phyloP scores from a whole-genome alignment of 305 asterid species.

The Nicotiana rustica region DNA sequence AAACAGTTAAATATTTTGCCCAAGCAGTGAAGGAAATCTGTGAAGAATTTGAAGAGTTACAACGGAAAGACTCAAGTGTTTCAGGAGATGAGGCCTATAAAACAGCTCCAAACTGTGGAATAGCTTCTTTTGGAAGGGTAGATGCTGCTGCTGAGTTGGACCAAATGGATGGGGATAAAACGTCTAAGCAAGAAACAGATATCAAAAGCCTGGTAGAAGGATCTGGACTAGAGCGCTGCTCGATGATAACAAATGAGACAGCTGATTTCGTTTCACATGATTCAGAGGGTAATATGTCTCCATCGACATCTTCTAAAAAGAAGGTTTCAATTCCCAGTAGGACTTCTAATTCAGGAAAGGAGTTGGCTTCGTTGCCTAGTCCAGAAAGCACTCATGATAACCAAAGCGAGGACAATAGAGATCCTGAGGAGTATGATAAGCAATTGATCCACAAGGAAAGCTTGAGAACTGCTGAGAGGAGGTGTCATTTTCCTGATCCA shows the following conservation, averaged over 20 bases:
- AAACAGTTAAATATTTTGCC: constrained; percentile 68
- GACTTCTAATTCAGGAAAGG: constrained; percentile 45
- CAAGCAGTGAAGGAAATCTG: constrained; percentile 87
- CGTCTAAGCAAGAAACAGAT: constrained; percentile 48
- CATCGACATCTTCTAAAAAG: constrained; percentile 44
- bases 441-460: constrained; percentile 33
- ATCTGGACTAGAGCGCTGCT: constrained; percentile 54
- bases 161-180: constrained; percentile 47
- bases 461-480: constrained; percentile 34
- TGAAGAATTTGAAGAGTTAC: constrained; percentile 74
- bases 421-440: constrained; percentile 12
- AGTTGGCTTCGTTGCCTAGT: constrained; percentile 45
- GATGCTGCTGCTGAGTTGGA: constrained; percentile 54
- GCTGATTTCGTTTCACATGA: constrained; percentile 46
- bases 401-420: not conserved
- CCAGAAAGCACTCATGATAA: constrained; percentile 33
- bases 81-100: constrained; percentile 56
- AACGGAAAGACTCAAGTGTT: constrained; percentile 52
- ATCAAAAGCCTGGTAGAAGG: constrained; percentile 47
- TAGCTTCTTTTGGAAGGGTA: constrained; percentile 50
- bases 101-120: constrained; percentile 54
- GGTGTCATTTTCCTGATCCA: constrained; percentile 42
- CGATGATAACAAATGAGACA: constrained; percentile 52
- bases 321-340: constrained; percentile 45
- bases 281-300: constrained; percentile 43